Conservation (phyloP, 2,329 filamentous ascomycete genomes). For the Cercospora zeae-maydis region DNA sequence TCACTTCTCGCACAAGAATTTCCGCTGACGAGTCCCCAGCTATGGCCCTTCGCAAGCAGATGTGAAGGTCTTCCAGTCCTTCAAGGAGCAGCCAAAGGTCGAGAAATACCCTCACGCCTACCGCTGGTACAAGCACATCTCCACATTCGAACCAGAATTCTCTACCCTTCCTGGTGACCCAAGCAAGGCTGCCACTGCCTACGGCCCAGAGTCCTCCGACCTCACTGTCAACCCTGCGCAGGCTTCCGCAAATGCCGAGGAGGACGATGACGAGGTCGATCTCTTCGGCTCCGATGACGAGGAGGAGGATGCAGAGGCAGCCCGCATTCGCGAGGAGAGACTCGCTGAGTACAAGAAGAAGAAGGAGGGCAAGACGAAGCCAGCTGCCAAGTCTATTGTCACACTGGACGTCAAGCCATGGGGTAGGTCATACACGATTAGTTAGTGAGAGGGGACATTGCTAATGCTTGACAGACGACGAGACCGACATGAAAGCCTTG, state of each 20-base stretch:
- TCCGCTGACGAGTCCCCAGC: slow-evolving; percentile 40
- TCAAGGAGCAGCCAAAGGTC: slow-evolving; percentile 70
- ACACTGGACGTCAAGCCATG: slow-evolving; percentile 97
- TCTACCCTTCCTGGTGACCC: slow-evolving; percentile 84
- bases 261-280: slow-evolving; percentile 75
- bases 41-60: slow-evolving; percentile 84
- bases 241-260: slow-evolving; percentile 62
- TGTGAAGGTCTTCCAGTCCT: slow-evolving; percentile 89
- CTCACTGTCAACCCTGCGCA: slow-evolving; percentile 81
- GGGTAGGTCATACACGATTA: slow-evolving; percentile 62
- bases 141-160: slow-evolving; percentile 90
- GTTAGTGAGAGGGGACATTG: neutral
- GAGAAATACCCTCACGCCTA: slow-evolving; percentile 89
- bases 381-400: slow-evolving; percentile 90
- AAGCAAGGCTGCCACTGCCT: slow-evolving; percentile 80
- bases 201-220: slow-evolving; percentile 79
- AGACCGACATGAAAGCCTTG: slow-evolving; percentile 84
- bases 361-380: slow-evolving; percentile 92
- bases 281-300: slow-evolving; percentile 92
- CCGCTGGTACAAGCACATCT: slow-evolving; percentile 99
- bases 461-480: slow-evolving; percentile 48
- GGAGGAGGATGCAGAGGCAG: slow-evolving; percentile 88
- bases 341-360: slow-evolving; percentile 93
- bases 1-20: slow-evolving; percentile 14
- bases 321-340: slow-evolving; percentile 78